Percentiles rank a stretch among this genome's conserved stretches.
phyloP scores from a whole-genome alignment of 1,284 basidiomycete genomes.

The Dichomitus squalens region DNA sequence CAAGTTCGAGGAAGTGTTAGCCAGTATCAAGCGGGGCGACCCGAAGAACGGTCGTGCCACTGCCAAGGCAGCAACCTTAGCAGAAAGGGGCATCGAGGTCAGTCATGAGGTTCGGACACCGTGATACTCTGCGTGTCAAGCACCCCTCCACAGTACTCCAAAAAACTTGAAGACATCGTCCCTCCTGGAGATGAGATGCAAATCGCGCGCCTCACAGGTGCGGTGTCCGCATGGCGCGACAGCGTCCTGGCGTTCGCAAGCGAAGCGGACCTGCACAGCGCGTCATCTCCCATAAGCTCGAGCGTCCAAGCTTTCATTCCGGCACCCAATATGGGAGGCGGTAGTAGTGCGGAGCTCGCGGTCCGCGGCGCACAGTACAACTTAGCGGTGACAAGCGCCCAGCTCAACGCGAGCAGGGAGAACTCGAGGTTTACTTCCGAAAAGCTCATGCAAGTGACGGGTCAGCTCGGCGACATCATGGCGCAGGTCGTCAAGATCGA shows the following conservation, averaged over 20 bases:
- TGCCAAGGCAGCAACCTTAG: not conserved
- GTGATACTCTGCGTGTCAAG: not conserved
- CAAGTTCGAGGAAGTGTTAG: constrained; percentile 2
- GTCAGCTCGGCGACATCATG: constrained; percentile 10
- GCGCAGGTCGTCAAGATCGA: constrained; percentile 8
- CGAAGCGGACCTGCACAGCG: constrained; percentile 4
- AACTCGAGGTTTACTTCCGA: constrained; percentile 5
- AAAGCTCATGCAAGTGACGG: constrained; percentile 12
- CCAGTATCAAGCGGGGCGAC: not conserved
- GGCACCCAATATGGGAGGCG: not conserved
- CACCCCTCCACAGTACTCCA: not conserved
- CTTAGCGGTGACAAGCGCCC: not conserved
- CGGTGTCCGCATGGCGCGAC: constrained; percentile 4
- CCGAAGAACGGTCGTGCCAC: not conserved
- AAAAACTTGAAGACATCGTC: not conserved
- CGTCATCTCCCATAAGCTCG: constrained; percentile 1
- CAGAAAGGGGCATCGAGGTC: not conserved
- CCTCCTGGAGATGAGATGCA: not conserved
- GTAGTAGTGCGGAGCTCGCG: constrained; percentile 5
- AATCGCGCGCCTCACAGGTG: not conserved
- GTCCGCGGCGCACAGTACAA: constrained; percentile 4
- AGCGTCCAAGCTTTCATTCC: constrained; percentile 5
- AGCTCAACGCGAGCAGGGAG: constrained; percentile 14
- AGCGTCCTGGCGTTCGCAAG: constrained; percentile 3
- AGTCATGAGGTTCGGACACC: not conserved